A percentile compares a stretch with the other conserved stretches of the same genome.
Evolutionary conservation across 2,329 filamentous ascomycete genomes (phyloP).

Genomic region (Verticillium klebahnii): DNA sequence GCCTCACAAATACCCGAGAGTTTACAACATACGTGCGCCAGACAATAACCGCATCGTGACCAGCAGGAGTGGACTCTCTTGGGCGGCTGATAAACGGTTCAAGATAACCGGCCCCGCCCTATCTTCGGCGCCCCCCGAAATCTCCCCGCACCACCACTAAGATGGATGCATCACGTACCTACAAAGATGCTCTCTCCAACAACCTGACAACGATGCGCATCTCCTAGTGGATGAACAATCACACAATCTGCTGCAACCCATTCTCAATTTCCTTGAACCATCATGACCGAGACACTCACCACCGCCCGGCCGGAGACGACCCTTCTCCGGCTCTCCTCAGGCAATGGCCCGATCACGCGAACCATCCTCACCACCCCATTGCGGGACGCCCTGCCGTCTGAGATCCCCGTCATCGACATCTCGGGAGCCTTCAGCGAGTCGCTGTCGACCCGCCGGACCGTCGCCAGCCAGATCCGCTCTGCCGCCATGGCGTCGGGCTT

Average conservation of each 20-base stretch:
- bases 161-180: background rate
- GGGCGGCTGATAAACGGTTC: background rate
- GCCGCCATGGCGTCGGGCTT: conserved; percentile 49
- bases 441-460: conserved; percentile 26
- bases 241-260: background rate
- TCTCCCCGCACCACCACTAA: background rate
- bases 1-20: too few species aligned
- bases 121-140: conserved; percentile 1
- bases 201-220: background rate
- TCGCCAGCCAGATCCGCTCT: conserved; percentile 34
- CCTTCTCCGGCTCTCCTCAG: conserved; percentile 28
- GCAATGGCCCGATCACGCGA: conserved; percentile 30
- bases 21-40: too few species aligned
- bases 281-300: background rate
- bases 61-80: too few species aligned
- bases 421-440: conserved; percentile 31
- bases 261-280: background rate
- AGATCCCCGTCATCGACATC: conserved; percentile 53
- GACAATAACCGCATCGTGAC: too few species aligned
- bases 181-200: background rate
- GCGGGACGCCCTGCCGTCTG: conserved; percentile 29
- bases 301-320: conserved; percentile 6
- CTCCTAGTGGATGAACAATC: too few species aligned
- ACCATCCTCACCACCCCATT: conserved; percentile 28
- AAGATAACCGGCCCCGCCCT: conserved; percentile 1